Evolutionary conservation across 768 basidiomycete genomes (phyloP).

Genomic region (Mycena rosella): DNA sequence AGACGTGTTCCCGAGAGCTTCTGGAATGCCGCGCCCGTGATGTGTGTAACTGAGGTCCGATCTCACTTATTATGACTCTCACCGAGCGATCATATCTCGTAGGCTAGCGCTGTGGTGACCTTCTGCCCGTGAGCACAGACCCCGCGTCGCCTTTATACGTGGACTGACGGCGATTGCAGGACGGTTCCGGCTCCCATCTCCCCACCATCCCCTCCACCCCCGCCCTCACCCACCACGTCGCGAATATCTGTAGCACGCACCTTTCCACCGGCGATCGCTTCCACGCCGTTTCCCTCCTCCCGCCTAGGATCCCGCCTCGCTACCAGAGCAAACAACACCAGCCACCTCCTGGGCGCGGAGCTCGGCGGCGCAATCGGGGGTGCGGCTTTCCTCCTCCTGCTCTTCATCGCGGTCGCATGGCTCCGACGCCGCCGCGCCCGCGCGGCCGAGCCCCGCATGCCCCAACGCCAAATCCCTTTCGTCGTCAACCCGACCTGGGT

Average conservation of each 20-base stretch:
- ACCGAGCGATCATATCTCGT: slow-evolving; percentile 10
- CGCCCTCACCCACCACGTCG: slow-evolving; percentile 17
- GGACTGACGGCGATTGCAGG: slow-evolving; percentile 5
- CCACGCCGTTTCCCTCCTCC: not conserved
- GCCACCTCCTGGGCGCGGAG: slow-evolving; percentile 18
- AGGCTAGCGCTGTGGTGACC: slow-evolving; percentile 14
- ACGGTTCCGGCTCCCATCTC: not conserved
- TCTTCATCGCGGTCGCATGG: not conserved
- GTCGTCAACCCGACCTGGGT: slow-evolving; percentile 35
- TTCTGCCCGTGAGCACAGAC: slow-evolving; percentile 22
- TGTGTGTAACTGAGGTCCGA: slow-evolving; percentile 22
- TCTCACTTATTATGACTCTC: slow-evolving; percentile 24
- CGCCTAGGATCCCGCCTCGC: not conserved
- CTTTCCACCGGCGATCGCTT: not conserved
- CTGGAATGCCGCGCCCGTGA: slow-evolving; percentile 22
- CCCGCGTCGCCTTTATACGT: slow-evolving; percentile 2
- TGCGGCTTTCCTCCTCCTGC: slow-evolving; percentile 9
- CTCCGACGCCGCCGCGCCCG: slow-evolving; percentile 18
- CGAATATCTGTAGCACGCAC: slow-evolving; percentile 2
- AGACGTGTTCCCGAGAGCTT: slow-evolving; percentile 4
- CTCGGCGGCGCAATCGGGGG: slow-evolving; percentile 31
- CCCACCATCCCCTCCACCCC: slow-evolving; percentile 3
- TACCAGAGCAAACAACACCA: not conserved
- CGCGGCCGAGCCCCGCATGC: not conserved
- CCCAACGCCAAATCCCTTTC: slow-evolving; percentile 27